Percentiles rank a stretch among this genome's conserved stretches.
These are phyloP conservation scores for Endocalyx cinctus DNA, from an alignment of 2,329 filamentous ascomycete species.

Conservation along the genomic window DNA sequence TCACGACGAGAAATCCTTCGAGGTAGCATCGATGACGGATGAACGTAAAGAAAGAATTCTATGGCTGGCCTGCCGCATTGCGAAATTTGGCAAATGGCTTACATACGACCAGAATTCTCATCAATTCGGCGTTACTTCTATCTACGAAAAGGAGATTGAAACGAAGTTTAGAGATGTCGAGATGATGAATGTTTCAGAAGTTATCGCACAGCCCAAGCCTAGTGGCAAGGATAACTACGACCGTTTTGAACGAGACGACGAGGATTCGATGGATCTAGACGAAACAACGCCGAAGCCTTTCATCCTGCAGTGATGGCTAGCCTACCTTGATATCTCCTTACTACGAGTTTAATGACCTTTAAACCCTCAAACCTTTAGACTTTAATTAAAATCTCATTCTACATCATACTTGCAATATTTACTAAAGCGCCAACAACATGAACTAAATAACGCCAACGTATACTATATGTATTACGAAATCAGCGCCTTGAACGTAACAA, in stretches of 20 bases:
- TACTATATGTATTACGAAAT: too few relatives aligned
- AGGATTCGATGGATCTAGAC: conserved; percentile 1
- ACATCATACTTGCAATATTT: too few relatives aligned
- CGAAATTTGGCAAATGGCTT: conserved; percentile 38
- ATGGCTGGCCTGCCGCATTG: conserved; percentile 50
- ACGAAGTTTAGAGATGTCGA: conserved; percentile 12
- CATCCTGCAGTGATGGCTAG: neutral
- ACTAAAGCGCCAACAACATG: too few relatives aligned
- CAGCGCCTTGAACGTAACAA: too few relatives aligned
- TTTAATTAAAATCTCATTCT: too few relatives aligned
- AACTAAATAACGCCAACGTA: too few relatives aligned
- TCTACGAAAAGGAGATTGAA: conserved; percentile 34
- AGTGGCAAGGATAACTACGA: neutral
- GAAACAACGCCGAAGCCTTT: neutral
- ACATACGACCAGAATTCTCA: conserved; percentile 34
- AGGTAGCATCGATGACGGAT: conserved; percentile 53
- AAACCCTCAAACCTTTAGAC: too few relatives aligned
- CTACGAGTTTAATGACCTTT: too few relatives aligned
- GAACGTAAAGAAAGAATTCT: conserved; percentile 56
- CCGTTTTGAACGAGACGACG: neutral
- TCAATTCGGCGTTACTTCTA: conserved; percentile 33
- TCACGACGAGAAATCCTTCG: conserved; percentile 64
- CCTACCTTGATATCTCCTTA: too few relatives aligned
- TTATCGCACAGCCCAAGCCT: conserved; percentile 1
- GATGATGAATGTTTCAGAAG: conserved; percentile 11